Evolutionary conservation across 768 basidiomycete species (phyloP), one percentile per base, ranked within the genome.

Genomic region (Pulveroboletus ravenelii): DNA sequence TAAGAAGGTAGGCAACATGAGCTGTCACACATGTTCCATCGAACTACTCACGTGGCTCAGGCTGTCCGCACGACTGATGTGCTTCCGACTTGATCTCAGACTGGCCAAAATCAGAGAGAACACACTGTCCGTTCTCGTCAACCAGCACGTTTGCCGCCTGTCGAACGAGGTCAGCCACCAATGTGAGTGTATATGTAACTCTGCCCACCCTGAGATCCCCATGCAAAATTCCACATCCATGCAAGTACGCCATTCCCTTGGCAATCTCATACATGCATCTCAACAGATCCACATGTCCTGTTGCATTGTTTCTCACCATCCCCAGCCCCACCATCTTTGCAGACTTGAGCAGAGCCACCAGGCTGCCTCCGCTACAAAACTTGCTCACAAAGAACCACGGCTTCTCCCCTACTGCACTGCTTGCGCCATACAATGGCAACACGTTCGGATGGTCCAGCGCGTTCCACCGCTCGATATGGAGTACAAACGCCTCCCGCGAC

Each of bases 41-140:
- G 9, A 31, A 27, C 1, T 5, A 53, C 60, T 45, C 56, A 84
- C 82, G 72, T 51, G 74, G 71, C 31, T 70, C 69, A 3, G 73
- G 62, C 20, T 70, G 70, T 10, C 80, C 81, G 48, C 79, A 85
- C 3, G 86, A 71, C 30, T 78, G 74, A 56, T 74, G 82, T 5
- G 79, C 81, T 62, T 91, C 87, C 14, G 75, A 78, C 68, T 83
- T 87, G 73, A 91, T 82, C 65, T 87, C 84, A 57, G 80, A 85
- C 64, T 91, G 85, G 0, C 87, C 89, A 64, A 93, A 93, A 62
- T 92, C 89, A 27, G 87, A 81, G 37, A 93, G 81, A 36, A 91
- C 75, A 51, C 88, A 91, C 41, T 71, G 77, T 2, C 78, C 74
- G 1, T 74, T 66, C 52, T 88, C 81, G 56, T 85, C 80, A 13